Conservation (phyloP, 768 basidiomycete genomes). For the Ramaria sp. region DNA sequence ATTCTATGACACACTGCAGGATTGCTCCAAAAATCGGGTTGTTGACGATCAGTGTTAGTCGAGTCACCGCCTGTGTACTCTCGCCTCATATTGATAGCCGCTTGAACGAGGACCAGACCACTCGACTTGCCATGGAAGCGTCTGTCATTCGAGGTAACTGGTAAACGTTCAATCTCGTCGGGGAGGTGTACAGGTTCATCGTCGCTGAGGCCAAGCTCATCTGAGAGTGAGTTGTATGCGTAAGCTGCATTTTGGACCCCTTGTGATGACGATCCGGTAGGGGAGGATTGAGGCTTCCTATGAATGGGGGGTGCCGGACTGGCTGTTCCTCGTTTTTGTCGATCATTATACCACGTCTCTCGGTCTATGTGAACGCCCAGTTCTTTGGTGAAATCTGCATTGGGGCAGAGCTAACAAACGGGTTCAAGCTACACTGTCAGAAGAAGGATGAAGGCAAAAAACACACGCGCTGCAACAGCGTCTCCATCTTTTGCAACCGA, state of each 20-base stretch:
- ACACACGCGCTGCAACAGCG: conserved; percentile 29
- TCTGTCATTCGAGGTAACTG: conserved; percentile 25
- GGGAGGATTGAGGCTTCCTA: conserved; percentile 16
- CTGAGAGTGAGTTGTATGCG: neutral
- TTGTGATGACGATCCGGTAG: conserved; percentile 12
- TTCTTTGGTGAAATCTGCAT: conserved; percentile 42
- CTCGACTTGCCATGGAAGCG: conserved; percentile 48
- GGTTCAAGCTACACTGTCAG: conserved; percentile 14
- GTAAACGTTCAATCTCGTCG: conserved; percentile 20
- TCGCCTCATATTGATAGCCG: conserved; percentile 48
- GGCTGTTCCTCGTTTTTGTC: conserved; percentile 17
- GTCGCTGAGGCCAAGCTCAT: conserved; percentile 20
- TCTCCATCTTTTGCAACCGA: conserved; percentile 41
- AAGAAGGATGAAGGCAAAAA: neutral
- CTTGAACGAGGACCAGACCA: conserved; percentile 38
- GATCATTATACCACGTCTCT: conserved; percentile 11
- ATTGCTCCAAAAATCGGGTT: conserved; percentile 14
- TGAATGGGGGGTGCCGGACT: conserved; percentile 15
- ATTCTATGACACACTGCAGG: conserved; percentile 12
- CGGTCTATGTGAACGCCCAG: conserved; percentile 27
- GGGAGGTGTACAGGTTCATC: conserved; percentile 19
- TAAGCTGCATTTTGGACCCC: conserved; percentile 6
- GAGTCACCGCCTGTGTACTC: conserved; percentile 35
- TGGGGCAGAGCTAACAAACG: conserved; percentile 11
- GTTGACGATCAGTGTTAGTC: conserved; percentile 11